Evolutionary conservation across 768 basidiomycete genomes (phyloP).

Genomic region (Psilocybe subaeruginosa): DNA sequence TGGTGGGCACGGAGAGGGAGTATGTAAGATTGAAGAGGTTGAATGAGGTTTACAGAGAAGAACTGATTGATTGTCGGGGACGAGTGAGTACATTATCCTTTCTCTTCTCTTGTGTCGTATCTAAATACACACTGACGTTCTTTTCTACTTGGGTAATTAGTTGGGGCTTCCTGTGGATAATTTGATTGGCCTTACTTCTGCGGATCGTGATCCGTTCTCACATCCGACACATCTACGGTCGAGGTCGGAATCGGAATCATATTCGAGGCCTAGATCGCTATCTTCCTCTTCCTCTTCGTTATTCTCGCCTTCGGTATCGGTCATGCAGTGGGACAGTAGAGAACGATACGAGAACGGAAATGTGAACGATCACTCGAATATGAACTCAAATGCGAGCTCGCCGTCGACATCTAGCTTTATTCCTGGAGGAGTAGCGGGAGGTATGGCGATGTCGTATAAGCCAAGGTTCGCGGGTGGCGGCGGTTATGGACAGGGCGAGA

Average conservation of each 20-base stretch:
- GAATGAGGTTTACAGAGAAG: conserved; percentile 86
- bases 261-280: conserved; percentile 36
- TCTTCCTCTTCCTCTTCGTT: conserved; percentile 44
- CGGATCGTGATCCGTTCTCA: conserved; percentile 60
- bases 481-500: neutral
- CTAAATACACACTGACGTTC: neutral
- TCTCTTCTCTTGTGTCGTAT: conserved; percentile 6
- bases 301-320: conserved; percentile 5
- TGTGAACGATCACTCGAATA: neutral
- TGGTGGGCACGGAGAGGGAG: conserved; percentile 78
- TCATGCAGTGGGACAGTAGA: neutral
- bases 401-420: conserved; percentile 3
- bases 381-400: conserved; percentile 6
- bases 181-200: conserved; percentile 68
- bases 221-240: conserved; percentile 70
- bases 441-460: conserved; percentile 14
- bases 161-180: conserved; percentile 79
- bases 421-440: neutral
- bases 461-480: conserved; percentile 5
- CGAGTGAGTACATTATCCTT: conserved; percentile 41
- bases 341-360: neutral
- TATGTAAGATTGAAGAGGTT: conserved; percentile 73
- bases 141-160: conserved; percentile 36
- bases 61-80: conserved; percentile 80
- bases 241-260: conserved; percentile 35